Evolutionary conservation across 139 green algal species (phyloP).

Genomic region (Chlamydomonas sphaeroides): DNA sequence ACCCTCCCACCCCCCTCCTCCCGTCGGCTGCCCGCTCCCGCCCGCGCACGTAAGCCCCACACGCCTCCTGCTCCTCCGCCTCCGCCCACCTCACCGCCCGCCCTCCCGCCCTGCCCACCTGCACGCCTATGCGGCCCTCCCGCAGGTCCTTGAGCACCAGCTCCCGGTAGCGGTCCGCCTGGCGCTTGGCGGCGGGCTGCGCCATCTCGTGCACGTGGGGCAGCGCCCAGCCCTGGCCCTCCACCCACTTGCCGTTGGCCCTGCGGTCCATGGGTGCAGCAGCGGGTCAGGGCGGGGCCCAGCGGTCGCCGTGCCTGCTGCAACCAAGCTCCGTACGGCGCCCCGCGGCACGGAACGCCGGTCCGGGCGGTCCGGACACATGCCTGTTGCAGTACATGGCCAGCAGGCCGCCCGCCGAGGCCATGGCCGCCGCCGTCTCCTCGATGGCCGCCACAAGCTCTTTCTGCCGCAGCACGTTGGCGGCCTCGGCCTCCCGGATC

Average conservation of each 20-base stretch:
- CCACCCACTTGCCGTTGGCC: constrained; percentile 32
- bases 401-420: constrained; percentile 1
- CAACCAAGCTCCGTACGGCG: no score
- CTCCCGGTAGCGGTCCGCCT: constrained; percentile 17
- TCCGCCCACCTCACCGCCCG: no score
- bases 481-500: constrained; percentile 9
- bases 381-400: constrained; percentile 40
- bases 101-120: background rate
- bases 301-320: no score
- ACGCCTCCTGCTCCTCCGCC: background rate
- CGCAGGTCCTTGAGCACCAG: constrained; percentile 21
- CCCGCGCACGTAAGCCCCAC: background rate
- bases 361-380: no score
- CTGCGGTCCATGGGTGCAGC: no score
- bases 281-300: no score
- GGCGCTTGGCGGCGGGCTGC: background rate
- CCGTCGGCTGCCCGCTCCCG: no score
- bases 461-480: constrained; percentile 34
- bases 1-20: background rate
- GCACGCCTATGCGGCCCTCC: constrained; percentile 9
- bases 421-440: background rate
- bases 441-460: constrained; percentile 23
- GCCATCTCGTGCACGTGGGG: constrained; percentile 18
- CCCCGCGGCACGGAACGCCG: no score
- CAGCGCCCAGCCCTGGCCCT: constrained; percentile 18